These are phyloP conservation scores for Flaveria robusta DNA, from an alignment of 129 eudicot species.

Conservation along the genomic window DNA sequence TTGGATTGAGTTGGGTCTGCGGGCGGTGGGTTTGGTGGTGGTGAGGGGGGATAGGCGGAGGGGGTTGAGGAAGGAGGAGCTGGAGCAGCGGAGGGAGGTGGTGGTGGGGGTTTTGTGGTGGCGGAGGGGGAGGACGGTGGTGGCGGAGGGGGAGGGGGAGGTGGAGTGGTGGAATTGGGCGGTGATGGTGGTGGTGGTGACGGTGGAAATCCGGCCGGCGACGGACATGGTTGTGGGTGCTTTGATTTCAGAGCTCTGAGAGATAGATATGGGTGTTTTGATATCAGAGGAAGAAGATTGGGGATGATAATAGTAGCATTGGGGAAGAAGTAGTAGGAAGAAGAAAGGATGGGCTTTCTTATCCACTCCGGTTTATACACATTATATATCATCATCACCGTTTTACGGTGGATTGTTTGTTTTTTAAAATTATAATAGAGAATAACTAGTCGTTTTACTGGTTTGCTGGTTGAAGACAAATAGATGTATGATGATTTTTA, in stretches of 20 bases:
- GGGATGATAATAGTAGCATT: too few relatives aligned
- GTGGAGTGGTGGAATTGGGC: conserved; percentile 28
- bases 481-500: too few relatives aligned
- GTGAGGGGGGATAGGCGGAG: conserved; percentile 30
- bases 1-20: conserved; percentile 20
- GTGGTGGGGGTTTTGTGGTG: conserved; percentile 27
- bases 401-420: too few relatives aligned
- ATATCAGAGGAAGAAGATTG: not conserved
- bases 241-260: not conserved
- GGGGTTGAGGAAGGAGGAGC: conserved; percentile 51
- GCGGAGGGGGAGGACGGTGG: conserved; percentile 38
- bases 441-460: too few relatives aligned
- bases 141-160: conserved; percentile 15
- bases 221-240: conserved; percentile 38
- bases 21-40: conserved; percentile 32
- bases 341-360: conserved; percentile 19
- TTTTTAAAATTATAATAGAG: too few relatives aligned
- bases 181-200: conserved; percentile 16
- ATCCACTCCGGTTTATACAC: conserved; percentile 15
- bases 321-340: too few relatives aligned
- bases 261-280: conserved; percentile 17
- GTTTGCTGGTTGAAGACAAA: too few relatives aligned
- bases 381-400: too few relatives aligned
- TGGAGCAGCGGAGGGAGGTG: conserved; percentile 35
- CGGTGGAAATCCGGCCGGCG: conserved; percentile 39